Evolutionary conservation across 768 basidiomycete species (phyloP), one percentile per base, ranked within the genome.

Genomic region (Phanerochaete sordida): DNA sequence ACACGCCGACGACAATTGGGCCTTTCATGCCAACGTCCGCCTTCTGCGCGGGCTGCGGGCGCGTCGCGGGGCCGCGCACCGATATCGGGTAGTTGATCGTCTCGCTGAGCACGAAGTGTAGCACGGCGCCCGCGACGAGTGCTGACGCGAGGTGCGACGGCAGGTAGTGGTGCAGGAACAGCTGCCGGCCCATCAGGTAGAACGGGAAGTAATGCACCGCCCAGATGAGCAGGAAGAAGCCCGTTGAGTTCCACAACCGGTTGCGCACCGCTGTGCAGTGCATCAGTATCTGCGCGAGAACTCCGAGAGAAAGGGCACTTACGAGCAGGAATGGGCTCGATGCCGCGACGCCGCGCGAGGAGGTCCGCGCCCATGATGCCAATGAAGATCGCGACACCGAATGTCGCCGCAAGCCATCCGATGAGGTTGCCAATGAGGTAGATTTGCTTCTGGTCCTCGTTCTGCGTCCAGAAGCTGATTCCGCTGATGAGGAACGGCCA

Each of bases 391-490:
- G 89, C 90, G 52, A 98, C 73, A 0, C 90, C 87, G 31, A 95
- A 79, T 39, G 91, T 87, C 73, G 93, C 94, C 1, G 89, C 82
- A 93, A 95, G 98, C 95, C 95, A 98, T 13, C 93, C 91, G 64
- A 93, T 73, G 51, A 97, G 73, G 73, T 99, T 99, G 26, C 97
- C 97, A 66, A 95, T 91, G 60, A 98, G 80, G 75, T 99, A 99
- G 55, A 99, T 95, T 73, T 99, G 97, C 73, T 91, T 88, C 70
- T 92, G 87, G 12, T 80, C 79, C 6, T 88, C 88, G 58, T 81
- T 87, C 66, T 91, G 81, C 4, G 97, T 99, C 97, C 97, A 99
- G 82, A 98, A 98, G 70, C 93, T 95, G 77, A 99, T 98, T 51
- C 97, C 97, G 63, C 81, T 93, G 28, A 98, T 75, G 39, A 95